phyloP scores from a whole-genome alignment of 805 yeast genomes.

The fission yeast (Schizosaccharomyces pombe) region DNA sequence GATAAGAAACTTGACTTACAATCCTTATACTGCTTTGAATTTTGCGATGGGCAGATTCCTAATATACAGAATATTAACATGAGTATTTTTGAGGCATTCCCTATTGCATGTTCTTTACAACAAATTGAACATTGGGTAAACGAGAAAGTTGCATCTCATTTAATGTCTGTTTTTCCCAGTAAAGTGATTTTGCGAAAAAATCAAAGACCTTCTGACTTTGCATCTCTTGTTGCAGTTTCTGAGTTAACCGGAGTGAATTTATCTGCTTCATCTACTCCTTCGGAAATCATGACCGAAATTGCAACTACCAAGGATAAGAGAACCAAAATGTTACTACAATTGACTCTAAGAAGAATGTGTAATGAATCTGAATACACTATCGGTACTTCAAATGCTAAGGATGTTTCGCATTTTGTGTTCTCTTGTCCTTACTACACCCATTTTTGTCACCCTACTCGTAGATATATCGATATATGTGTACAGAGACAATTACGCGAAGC shows the following conservation, averaged over 20 bases:
- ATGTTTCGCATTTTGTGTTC: background rate
- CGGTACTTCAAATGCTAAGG: background rate
- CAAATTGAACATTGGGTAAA: background rate
- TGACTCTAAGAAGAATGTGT: background rate
- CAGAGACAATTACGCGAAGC: conserved; percentile 49
- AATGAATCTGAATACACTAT: background rate
- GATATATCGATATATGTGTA: conserved; percentile 93
- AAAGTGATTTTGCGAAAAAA: background rate
- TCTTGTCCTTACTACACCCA: conserved; percentile 60
- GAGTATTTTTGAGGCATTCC: background rate
- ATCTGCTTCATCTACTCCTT: background rate
- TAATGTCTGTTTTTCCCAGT: background rate
- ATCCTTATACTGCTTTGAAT: background rate
- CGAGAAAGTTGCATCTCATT: background rate
- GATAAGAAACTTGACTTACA: background rate
- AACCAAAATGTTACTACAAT: background rate
- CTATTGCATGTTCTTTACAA: background rate
- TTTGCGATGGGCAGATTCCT: background rate
- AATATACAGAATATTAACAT: background rate
- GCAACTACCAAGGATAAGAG: background rate
- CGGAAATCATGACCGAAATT: background rate
- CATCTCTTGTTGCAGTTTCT: background rate
- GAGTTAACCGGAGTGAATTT: background rate
- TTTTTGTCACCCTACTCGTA: conserved; percentile 92
- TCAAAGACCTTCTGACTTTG: background rate